Percentiles rank a stretch among this genome's conserved stretches.
Evolutionary conservation across 805 yeast species (phyloP).

Genomic region (Yamadazyma laniorum): DNA sequence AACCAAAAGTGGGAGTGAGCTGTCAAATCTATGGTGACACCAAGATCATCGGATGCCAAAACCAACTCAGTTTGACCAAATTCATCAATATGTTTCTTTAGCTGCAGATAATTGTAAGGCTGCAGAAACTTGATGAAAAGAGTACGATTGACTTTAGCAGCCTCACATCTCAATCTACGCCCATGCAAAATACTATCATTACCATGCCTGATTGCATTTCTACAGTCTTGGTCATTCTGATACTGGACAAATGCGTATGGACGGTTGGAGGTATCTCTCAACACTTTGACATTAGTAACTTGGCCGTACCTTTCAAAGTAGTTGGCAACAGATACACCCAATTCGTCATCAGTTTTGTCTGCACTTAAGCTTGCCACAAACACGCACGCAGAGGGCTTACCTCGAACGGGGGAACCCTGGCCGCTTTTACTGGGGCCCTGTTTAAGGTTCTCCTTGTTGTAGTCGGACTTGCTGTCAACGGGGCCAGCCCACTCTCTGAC

Average conservation of each 20-base stretch:
- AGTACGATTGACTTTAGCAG: slow-evolving; percentile 89
- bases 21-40: slow-evolving; percentile 16
- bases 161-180: slow-evolving; percentile 79
- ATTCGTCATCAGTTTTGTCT: slow-evolving; percentile 62
- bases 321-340: slow-evolving; percentile 63
- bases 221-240: slow-evolving; percentile 65
- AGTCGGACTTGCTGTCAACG: too few species aligned
- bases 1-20: slow-evolving; percentile 57
- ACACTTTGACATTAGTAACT: slow-evolving; percentile 71
- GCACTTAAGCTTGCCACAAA: slow-evolving; percentile 84
- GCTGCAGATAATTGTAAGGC: slow-evolving; percentile 24
- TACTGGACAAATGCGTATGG: slow-evolving; percentile 95
- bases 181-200: slow-evolving; percentile 71
- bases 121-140: slow-evolving; percentile 50
- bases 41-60: slow-evolving; percentile 36
- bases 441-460: not conserved
- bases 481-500: too few species aligned
- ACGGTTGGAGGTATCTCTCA: slow-evolving; percentile 74
- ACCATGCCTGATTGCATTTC: slow-evolving; percentile 62
- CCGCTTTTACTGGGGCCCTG: too few species aligned
- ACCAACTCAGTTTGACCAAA: slow-evolving; percentile 80
- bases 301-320: slow-evolving; percentile 74
- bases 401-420: slow-evolving; percentile 25
- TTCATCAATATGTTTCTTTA: slow-evolving; percentile 40
- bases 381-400: slow-evolving; percentile 81